Evolutionary conservation across 495 filamentous ascomycete species (phyloP).

Genomic region (Clavariopsis aquatica): DNA sequence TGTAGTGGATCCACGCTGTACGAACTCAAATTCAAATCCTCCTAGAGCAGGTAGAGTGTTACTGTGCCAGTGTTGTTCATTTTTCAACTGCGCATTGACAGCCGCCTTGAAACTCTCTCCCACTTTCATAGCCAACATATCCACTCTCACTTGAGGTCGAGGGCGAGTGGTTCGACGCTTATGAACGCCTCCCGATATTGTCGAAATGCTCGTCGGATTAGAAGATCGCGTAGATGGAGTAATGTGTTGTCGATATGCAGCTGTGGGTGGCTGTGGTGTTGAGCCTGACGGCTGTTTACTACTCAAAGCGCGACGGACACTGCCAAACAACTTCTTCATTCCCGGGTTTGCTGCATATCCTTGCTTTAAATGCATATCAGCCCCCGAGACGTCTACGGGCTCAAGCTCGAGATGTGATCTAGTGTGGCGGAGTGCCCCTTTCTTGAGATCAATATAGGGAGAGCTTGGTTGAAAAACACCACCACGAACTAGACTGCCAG

Average conservation of each 20-base stretch:
- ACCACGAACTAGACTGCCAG: slow-evolving; percentile 83
- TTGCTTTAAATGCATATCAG: slow-evolving; percentile 6
- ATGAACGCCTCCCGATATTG: slow-evolving; percentile 28
- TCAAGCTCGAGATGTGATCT: slow-evolving; percentile 35
- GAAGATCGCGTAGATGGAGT: slow-evolving; percentile 22
- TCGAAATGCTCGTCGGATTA: slow-evolving; percentile 24
- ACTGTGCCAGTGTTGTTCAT: slow-evolving; percentile 15
- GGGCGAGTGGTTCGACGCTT: slow-evolving; percentile 30
- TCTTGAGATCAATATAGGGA: slow-evolving; percentile 38
- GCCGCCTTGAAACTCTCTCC: slow-evolving; percentile 70
- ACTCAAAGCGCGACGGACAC: slow-evolving; percentile 83
- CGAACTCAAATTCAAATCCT: slow-evolving; percentile 34
- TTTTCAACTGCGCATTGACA: slow-evolving; percentile 55
- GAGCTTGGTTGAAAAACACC: slow-evolving; percentile 35
- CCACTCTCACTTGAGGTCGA: slow-evolving; percentile 54
- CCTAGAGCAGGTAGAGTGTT: slow-evolving; percentile 12
- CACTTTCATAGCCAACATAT: slow-evolving; percentile 76
- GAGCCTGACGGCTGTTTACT: slow-evolving; percentile 51
- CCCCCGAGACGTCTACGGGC: slow-evolving; percentile 19
- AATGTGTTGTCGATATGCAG: slow-evolving; percentile 10
- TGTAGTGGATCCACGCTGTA: neutral
- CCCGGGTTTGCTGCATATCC: slow-evolving; percentile 54
- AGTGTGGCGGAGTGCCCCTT: slow-evolving; percentile 24
- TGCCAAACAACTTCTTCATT: slow-evolving; percentile 83
- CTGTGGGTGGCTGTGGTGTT: slow-evolving; percentile 26